Evolutionary conservation across 108 stramenopile genomes (phyloP), one percentile per base, ranked within the genome.

Genomic region (Nitzschia sp.): DNA sequence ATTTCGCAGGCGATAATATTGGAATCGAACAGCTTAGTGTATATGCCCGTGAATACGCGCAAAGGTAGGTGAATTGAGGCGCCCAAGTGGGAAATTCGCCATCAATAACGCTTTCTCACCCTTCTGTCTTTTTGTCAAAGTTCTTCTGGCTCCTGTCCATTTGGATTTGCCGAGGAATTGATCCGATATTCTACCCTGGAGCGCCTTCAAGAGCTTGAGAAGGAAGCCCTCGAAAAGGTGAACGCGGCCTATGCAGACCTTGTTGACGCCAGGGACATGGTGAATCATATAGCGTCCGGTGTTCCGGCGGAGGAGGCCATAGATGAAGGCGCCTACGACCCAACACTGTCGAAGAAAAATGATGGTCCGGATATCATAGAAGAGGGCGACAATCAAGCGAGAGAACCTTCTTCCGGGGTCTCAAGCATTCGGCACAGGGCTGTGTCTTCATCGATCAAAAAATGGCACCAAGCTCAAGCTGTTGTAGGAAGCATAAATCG

Each of bases 21-120:
- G 92, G 87, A 6, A 87, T 89, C 1, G 90, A 88, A 58, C 90
- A 92, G 63, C 78, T 83, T 17, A 84, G 85, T 63, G 80, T 92
- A 26, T 94, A 90, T 66, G 76, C 77, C 29, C 46, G 90, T 31
- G 93, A 94, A 67, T 86, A 86, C 58, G 91, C 91, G 0, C 88
- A 90, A 77, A 52, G 86, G 86, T 38, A 83, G 81, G 15, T 9
- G 38, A 9, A 41, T 41, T 41, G 9, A 41, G 13, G 13, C 38
- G 38, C 38, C 38, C 6, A n/a, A n/a, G n/a, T n/a, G 38, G 38
- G 38, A 41, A 41, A 41, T 9, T 41, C 38, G 38, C 38, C 9
- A 13, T 13, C 13, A 41, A 41, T 6, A n/a, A n/a, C n/a, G n/a
- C 13, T 13, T 76, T 15, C 38, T 6, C 48, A 16, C 19, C 19